phyloP scores from a whole-genome alignment of 768 basidiomycete genomes.

The Leccinellum luteum region DNA sequence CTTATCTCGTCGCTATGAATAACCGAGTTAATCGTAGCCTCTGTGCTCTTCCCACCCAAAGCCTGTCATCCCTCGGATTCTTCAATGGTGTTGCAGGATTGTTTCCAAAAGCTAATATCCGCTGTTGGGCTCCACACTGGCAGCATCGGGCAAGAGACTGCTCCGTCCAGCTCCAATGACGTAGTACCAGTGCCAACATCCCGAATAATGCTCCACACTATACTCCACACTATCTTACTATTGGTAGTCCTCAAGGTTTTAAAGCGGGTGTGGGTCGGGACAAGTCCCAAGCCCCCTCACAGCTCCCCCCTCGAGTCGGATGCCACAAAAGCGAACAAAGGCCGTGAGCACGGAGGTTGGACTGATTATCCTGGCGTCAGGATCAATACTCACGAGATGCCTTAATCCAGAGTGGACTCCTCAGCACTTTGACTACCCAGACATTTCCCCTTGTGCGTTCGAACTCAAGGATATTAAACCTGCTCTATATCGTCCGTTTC shows the following conservation, averaged over 20 bases:
- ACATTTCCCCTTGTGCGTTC: constrained; percentile 38
- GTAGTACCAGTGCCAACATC: constrained; percentile 7
- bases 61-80: not conserved
- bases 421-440: constrained; percentile 49
- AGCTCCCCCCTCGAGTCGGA: not conserved
- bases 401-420: constrained; percentile 49
- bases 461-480: constrained; percentile 47
- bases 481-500: constrained; percentile 63
- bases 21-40: not conserved
- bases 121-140: not conserved
- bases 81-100: constrained; percentile 8
- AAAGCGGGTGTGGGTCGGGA: constrained; percentile 12
- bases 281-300: not conserved
- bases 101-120: constrained; percentile 12
- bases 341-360: constrained; percentile 24
- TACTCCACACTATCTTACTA: constrained; percentile 13
- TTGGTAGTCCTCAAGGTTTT: constrained; percentile 7
- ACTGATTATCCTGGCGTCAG: not conserved
- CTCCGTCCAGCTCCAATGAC: constrained; percentile 21
- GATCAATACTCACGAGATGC: not conserved
- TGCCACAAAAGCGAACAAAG: constrained; percentile 18
- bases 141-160: not conserved
- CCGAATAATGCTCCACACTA: constrained; percentile 15
- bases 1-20: constrained; percentile 2
- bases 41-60: not conserved